Conservation (phyloP, 441 rosid species). For the Croton laevigatus region DNA sequence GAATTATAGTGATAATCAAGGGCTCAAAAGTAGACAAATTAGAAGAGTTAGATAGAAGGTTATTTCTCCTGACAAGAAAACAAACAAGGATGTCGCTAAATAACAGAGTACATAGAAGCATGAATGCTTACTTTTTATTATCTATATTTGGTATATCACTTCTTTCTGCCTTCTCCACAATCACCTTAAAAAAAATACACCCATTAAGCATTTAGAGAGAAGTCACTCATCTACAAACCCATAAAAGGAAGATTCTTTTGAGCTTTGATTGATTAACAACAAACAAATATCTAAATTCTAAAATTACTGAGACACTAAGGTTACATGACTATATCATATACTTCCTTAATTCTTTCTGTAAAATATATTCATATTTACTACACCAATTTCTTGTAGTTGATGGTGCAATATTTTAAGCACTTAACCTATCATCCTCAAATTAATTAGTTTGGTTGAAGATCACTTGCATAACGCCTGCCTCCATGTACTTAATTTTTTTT, state of each 20-base stretch:
- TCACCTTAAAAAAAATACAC: conserved; percentile 38
- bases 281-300: neutral
- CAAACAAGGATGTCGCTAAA: neutral
- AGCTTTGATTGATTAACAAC: neutral
- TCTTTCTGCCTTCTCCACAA: conserved; percentile 71
- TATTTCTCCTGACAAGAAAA: too few species aligned
- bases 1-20: too few species aligned
- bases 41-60: neutral
- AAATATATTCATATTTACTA: too few species aligned
- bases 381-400: neutral
- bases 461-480: neutral
- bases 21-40: too few species aligned
- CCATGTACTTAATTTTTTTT: neutral
- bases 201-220: conserved; percentile 3
- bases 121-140: conserved; percentile 56
- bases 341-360: too few species aligned
- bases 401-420: neutral
- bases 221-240: conserved; percentile 23
- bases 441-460: neutral
- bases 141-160: conserved; percentile 71
- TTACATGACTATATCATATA: neutral
- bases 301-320: neutral
- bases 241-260: conserved; percentile 1
- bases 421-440: neutral
- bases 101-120: conserved; percentile 1